Percentiles rank a stretch among this genome's conserved stretches.
These are phyloP conservation scores for Limonium bicolor DNA, from an alignment of 148 eudicot species.

Conservation along the genomic window DNA sequence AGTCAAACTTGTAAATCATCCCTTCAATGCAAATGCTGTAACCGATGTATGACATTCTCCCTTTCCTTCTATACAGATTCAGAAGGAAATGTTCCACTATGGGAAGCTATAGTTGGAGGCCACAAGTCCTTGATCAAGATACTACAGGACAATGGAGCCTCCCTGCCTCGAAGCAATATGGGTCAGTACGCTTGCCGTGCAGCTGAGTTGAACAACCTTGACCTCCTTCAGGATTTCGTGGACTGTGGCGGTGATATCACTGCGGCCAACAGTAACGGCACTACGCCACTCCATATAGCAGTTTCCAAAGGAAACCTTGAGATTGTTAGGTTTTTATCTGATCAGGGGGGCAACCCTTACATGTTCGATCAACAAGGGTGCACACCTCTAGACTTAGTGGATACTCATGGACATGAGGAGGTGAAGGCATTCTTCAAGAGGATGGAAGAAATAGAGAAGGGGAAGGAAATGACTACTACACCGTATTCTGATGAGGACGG, in stretches of 20 bases:
- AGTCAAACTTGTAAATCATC: too few species aligned
- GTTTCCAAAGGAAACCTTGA: conserved; percentile 33
- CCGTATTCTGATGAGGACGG: conserved; percentile 33
- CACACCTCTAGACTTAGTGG: conserved; percentile 58
- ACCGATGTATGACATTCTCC: not conserved
- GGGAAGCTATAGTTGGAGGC: conserved; percentile 57
- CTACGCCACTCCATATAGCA: conserved; percentile 66
- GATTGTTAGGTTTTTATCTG: conserved; percentile 40
- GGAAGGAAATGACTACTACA: conserved; percentile 10
- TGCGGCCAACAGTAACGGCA: conserved; percentile 20
- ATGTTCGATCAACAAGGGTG: conserved; percentile 41
- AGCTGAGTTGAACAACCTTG: conserved; percentile 36
- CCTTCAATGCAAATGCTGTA: too few species aligned
- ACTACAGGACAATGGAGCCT: conserved; percentile 43
- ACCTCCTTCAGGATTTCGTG: conserved; percentile 39
- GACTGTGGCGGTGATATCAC: conserved; percentile 43
- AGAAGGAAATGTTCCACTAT: conserved; percentile 69
- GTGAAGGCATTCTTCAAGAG: conserved; percentile 30
- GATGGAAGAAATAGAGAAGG: conserved; percentile 11
- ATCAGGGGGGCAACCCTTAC: conserved; percentile 55
- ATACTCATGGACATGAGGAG: conserved; percentile 52
- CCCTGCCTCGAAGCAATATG: conserved; percentile 36
- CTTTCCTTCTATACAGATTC: conserved; percentile 28
- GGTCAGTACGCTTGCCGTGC: conserved; percentile 45
- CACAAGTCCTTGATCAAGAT: conserved; percentile 34